Percentiles rank a stretch among this genome's conserved stretches.
phyloP scores from a whole-genome alignment of 768 basidiomycete genomes.

The Naganishia randhawae region DNA sequence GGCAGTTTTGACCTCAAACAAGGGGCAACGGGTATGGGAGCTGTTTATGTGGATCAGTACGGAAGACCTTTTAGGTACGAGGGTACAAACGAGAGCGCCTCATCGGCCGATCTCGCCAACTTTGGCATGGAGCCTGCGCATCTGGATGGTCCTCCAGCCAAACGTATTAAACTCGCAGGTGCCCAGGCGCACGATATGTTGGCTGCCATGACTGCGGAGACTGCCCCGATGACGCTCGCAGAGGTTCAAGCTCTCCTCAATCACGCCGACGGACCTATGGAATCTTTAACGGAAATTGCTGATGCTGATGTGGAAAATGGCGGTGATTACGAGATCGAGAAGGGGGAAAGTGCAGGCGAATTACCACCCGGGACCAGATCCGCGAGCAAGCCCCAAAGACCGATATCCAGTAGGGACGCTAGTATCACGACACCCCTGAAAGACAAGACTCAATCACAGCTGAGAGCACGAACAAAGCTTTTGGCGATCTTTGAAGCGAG shows the following conservation, averaged over 20 bases:
- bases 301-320: conserved; percentile 33
- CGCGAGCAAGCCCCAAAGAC: conserved; percentile 41
- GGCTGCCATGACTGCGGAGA: conserved; percentile 8
- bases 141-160: conserved; percentile 33
- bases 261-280: conserved; percentile 8
- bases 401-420: conserved; percentile 33
- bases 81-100: conserved; percentile 23
- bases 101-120: conserved; percentile 6
- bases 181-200: conserved; percentile 14
- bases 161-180: conserved; percentile 34
- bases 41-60: conserved; percentile 47
- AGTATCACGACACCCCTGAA: conserved; percentile 24
- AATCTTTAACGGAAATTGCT: conserved; percentile 22
- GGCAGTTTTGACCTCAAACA: conserved; percentile 17
- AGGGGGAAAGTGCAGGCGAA: conserved; percentile 1
- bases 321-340: conserved; percentile 33
- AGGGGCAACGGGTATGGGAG: conserved; percentile 30
- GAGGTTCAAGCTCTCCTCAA: conserved; percentile 6
- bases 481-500: conserved; percentile 45
- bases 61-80: conserved; percentile 38
- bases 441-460: not conserved
- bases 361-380: conserved; percentile 41
- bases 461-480: conserved; percentile 35
- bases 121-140: conserved; percentile 10
- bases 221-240: conserved; percentile 20